phyloP scores from a whole-genome alignment of 805 yeast species.

The Starmerella stellata region DNA sequence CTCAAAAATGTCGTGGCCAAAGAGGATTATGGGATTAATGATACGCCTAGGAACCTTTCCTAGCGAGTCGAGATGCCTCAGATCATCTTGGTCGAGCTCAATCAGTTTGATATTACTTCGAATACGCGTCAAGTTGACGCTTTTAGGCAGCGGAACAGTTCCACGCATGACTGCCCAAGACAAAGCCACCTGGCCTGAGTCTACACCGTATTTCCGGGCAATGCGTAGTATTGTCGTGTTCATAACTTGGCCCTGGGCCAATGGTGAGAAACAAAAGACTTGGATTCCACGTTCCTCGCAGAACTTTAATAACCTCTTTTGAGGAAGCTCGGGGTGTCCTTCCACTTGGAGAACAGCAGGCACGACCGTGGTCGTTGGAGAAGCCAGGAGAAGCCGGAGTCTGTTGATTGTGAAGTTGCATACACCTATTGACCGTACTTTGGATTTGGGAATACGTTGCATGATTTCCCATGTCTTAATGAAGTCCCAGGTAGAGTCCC shows the following conservation, averaged over 20 bases:
- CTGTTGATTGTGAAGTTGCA: slow-evolving; percentile 44
- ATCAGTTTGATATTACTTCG: slow-evolving; percentile 27
- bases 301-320: slow-evolving; percentile 37
- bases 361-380: slow-evolving; percentile 27
- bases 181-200: slow-evolving; percentile 38
- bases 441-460: slow-evolving; percentile 38
- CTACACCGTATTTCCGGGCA: slow-evolving; percentile 38
- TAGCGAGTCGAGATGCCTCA: slow-evolving; percentile 21
- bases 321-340: slow-evolving; percentile 55
- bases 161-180: slow-evolving; percentile 51
- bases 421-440: slow-evolving; percentile 51
- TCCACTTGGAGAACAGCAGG: slow-evolving; percentile 65
- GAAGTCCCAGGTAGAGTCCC: slow-evolving; percentile 21
- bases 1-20: slow-evolving; percentile 17
- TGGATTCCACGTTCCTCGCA: slow-evolving; percentile 35
- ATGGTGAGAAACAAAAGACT: slow-evolving; percentile 59
- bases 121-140: slow-evolving; percentile 47
- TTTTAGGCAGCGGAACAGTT: slow-evolving; percentile 47
- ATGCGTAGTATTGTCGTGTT: slow-evolving; percentile 33
- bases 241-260: slow-evolving; percentile 42
- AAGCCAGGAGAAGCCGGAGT: slow-evolving; percentile 30
- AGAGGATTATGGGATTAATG: slow-evolving; percentile 12
- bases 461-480: slow-evolving; percentile 44
- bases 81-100: slow-evolving; percentile 28
- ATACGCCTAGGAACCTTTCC: slow-evolving; percentile 17